Conservation (phyloP, 192 early-diverging fungal genomes). For the Backusella parvicylindrica region DNA sequence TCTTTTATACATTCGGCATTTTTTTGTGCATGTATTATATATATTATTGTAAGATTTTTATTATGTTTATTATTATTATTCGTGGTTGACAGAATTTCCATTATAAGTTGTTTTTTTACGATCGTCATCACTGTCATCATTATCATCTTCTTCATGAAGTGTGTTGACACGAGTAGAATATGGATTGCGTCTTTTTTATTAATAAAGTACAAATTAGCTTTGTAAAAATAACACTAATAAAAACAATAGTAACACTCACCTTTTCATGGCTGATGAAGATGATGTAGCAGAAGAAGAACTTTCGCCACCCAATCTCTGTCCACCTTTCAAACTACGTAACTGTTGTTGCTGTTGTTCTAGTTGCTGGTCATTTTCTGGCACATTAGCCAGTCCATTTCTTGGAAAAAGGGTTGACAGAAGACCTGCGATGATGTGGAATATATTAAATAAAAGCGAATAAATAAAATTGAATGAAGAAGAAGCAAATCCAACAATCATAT, state of each 20-base stretch:
- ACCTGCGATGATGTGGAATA: constrained; percentile 1
- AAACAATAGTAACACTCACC: background rate
- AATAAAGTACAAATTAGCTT: background rate
- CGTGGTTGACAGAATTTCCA: constrained; percentile 37
- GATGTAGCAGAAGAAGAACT: background rate
- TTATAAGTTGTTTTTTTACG: constrained; percentile 23
- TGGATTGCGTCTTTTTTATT: background rate
- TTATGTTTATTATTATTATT: constrained; percentile 9
- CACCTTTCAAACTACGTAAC: background rate
- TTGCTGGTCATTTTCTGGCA: background rate
- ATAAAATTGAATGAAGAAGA: constrained; percentile 14
- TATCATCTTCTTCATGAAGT: background rate
- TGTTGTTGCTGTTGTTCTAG: background rate
- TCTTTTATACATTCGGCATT: background rate
- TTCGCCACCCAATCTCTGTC: constrained; percentile 14
- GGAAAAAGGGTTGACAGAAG: constrained; percentile 2
- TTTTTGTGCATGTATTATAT: background rate
- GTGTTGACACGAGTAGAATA: background rate
- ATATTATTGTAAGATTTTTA: background rate
- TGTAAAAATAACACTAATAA: background rate
- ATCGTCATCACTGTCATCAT: constrained; percentile 1
- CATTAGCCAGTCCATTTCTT: background rate
- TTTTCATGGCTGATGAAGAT: constrained; percentile 1
- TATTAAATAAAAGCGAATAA: constrained; percentile 12
- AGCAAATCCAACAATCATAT: constrained; percentile 9